phyloP scores from a whole-genome alignment of 257 asterid species.

The Knoxia roxburghii region DNA sequence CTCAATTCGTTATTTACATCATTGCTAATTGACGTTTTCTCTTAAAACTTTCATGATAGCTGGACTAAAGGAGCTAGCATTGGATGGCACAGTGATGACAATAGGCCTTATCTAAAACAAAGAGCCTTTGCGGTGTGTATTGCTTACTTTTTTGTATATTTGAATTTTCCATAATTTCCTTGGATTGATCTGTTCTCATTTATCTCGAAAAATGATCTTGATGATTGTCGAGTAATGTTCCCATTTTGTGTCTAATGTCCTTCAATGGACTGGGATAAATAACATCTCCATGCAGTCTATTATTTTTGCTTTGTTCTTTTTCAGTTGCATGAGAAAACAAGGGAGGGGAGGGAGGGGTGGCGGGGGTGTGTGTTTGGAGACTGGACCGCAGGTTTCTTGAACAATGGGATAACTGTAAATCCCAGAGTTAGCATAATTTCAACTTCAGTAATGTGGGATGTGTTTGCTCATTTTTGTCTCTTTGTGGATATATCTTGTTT shows the following conservation, averaged over 20 bases:
- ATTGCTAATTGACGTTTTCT: background rate
- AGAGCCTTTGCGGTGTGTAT: slow-evolving; percentile 71
- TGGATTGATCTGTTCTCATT: background rate
- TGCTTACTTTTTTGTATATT: slow-evolving; percentile 1
- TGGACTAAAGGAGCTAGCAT: slow-evolving; percentile 93
- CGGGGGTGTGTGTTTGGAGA: too few species aligned
- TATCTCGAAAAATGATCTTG: background rate
- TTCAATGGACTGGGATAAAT: too few species aligned
- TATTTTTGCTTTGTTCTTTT: too few species aligned
- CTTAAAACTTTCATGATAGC: slow-evolving; percentile 24
- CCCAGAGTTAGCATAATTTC: background rate
- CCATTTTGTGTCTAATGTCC: too few species aligned
- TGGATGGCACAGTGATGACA: slow-evolving; percentile 97
- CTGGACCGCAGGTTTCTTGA: background rate
- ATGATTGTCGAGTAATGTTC: background rate
- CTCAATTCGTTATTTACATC: background rate
- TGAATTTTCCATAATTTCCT: too few species aligned
- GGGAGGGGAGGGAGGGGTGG: too few species aligned
- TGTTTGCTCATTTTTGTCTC: background rate
- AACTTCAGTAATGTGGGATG: background rate
- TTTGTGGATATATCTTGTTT: background rate
- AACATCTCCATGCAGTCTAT: too few species aligned
- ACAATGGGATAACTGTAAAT: background rate
- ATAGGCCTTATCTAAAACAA: slow-evolving; percentile 82
- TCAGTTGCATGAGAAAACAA: too few species aligned